Conservation (phyloP, 495 filamentous ascomycete species). For the Parmelia sp. region DNA sequence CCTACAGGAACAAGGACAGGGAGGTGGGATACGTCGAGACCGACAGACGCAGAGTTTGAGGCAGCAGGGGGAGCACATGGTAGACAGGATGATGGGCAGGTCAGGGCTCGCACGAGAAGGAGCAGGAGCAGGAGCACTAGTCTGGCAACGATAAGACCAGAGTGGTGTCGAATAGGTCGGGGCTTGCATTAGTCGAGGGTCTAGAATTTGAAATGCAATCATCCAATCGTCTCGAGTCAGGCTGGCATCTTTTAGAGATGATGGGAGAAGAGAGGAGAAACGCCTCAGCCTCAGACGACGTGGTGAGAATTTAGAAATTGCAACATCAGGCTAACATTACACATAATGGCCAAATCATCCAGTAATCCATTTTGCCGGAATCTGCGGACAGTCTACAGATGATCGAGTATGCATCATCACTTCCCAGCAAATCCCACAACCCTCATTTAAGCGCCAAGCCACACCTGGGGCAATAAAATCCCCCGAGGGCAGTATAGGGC, state of each 20-base stretch:
- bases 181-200: conserved; percentile 16
- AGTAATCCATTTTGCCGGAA: too few relatives aligned
- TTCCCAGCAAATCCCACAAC: neutral
- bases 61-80: neutral
- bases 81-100: neutral
- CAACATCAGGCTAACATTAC: neutral
- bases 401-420: conserved; percentile 7
- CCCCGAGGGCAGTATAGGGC: too few relatives aligned
- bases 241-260: too few relatives aligned
- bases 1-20: neutral
- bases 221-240: too few relatives aligned
- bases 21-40: neutral
- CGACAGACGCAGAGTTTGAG: neutral
- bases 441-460: too few relatives aligned
- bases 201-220: too few relatives aligned
- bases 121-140: neutral
- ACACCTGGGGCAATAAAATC: too few relatives aligned
- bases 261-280: too few relatives aligned
- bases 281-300: too few relatives aligned
- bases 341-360: neutral
- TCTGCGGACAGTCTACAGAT: too few relatives aligned
- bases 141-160: neutral
- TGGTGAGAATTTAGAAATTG: neutral
- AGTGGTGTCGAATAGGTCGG: too few relatives aligned
- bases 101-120: neutral